phyloP scores from a whole-genome alignment of 192 early-diverging fungal species.

The Rhizophlyctis rosea region DNA sequence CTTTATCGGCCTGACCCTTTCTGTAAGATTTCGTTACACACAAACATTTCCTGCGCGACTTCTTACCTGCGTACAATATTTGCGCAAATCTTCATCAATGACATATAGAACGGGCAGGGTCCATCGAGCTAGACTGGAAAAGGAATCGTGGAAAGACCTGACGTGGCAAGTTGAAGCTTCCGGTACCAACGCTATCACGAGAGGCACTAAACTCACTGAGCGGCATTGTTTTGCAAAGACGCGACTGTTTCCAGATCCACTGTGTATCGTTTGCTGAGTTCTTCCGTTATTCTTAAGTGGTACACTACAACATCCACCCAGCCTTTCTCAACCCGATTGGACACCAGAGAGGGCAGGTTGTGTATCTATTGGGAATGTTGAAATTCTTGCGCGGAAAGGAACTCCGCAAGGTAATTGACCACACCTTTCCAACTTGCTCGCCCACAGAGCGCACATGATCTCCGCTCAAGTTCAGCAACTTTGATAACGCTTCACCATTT shows the following conservation, averaged over 20 bases:
- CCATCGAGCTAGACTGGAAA: slow-evolving; percentile 52
- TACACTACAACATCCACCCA: slow-evolving; percentile 16
- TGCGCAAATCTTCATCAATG: slow-evolving; percentile 57
- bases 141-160: slow-evolving; percentile 51
- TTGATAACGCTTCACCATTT: slow-evolving; percentile 12
- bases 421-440: background rate
- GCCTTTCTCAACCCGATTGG: background rate
- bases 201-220: slow-evolving; percentile 27
- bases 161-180: background rate
- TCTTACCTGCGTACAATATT: slow-evolving; percentile 45
- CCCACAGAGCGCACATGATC: slow-evolving; percentile 4
- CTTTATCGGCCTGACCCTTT: slow-evolving; percentile 52
- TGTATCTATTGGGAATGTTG: too few species aligned
- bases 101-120: slow-evolving; percentile 59
- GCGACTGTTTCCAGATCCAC: slow-evolving; percentile 12
- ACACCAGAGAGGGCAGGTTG: background rate
- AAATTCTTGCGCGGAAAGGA: too few species aligned
- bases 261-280: background rate
- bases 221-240: slow-evolving; percentile 23
- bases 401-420: background rate
- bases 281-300: slow-evolving; percentile 11
- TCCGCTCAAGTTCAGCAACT: slow-evolving; percentile 4
- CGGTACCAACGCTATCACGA: background rate
- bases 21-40: background rate
- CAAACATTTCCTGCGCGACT: background rate